Evolutionary conservation across 139 green algal species (phyloP), one percentile per base, ranked within the genome.

Genomic region (Chlamydomonas schloesseri): DNA sequence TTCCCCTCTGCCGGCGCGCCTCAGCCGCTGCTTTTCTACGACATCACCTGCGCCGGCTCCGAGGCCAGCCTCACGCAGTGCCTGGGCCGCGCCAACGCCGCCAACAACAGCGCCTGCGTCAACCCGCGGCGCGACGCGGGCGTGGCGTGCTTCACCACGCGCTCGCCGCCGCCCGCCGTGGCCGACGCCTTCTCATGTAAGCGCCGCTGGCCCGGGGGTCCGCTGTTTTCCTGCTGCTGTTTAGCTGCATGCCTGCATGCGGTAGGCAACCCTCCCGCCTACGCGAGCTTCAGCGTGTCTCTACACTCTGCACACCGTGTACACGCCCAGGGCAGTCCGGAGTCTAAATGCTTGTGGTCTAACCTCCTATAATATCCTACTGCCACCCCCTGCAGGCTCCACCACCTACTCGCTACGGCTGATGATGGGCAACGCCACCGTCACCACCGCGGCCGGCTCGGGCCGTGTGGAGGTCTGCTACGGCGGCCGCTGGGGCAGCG

Each of bases 381-480:
- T n/a, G n/a, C n/a, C n/a, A n/a, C n/a, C n/a, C n/a, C n/a, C 42
- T 62, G 1, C 26, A 79, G 72, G 72, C 29, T 36, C 46, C 29
- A 14, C 15, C 11, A 13, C 28, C 17, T n/a, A 65, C 29, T 28
- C 72, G 1, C 47, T 79, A 15, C 72, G 72, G 47, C 72, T 79
- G 47, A 79, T 79, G 72, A 31, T 10, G 24, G 72, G 55, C 46
- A 10, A 3, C 46, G 26, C 24, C 72, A 65, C 20, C 29, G 24
- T 11, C 55, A 65, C 8, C 55, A 81, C 55, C 21, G 53, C 31
- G 2, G 2, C 23, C 31, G 74, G 74, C 28, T 29, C 11, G 5
- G 74, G 74, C 31, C 74, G 74, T 6, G 74, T 81, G 31, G 74
- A 81, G 74, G 36, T 81, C 0, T 81, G 74, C 74, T 57, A 81